Conservation (phyloP, 352 stramenopile genomes). For the Thraustochytrium striatum region DNA sequence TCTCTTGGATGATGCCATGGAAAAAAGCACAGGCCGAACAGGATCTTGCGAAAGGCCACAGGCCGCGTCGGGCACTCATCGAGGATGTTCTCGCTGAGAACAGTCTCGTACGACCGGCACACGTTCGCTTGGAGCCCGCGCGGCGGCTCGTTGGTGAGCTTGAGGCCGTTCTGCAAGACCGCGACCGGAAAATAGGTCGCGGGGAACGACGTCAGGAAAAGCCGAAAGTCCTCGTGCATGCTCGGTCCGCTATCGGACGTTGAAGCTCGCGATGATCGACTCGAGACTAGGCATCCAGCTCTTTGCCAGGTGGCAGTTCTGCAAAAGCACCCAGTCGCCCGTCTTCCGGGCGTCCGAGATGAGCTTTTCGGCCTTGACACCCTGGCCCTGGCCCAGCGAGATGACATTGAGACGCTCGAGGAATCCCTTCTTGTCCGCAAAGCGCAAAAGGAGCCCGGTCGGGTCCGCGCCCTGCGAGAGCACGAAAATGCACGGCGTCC, state of each 20-base stretch:
- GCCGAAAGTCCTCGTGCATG: slow-evolving; percentile 66
- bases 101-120: slow-evolving; percentile 56
- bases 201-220: slow-evolving; percentile 85
- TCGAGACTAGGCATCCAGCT: slow-evolving; percentile 89
- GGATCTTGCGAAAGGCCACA: slow-evolving; percentile 61
- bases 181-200: slow-evolving; percentile 83
- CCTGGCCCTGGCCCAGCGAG: slow-evolving; percentile 85
- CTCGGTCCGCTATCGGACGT: slow-evolving; percentile 5
- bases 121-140: slow-evolving; percentile 82
- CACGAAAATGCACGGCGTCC: slow-evolving; percentile 88
- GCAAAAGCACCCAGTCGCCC: slow-evolving; percentile 84
- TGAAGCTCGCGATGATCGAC: slow-evolving; percentile 70
- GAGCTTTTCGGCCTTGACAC: slow-evolving; percentile 75
- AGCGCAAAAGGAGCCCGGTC: slow-evolving; percentile 81
- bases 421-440: slow-evolving; percentile 59
- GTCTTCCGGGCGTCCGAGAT: slow-evolving; percentile 73
- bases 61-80: slow-evolving; percentile 57
- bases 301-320: slow-evolving; percentile 89
- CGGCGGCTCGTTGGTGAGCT: slow-evolving; percentile 83
- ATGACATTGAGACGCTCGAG: slow-evolving; percentile 73
- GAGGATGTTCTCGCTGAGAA: slow-evolving; percentile 49
- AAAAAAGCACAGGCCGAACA: slow-evolving; percentile 83
- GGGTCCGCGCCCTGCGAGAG: slow-evolving; percentile 81
- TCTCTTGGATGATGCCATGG: slow-evolving; percentile 86
- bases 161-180: slow-evolving; percentile 83